Base-by-base conservation (phyloP, 2,329 filamentous ascomycete genomes). In the Claviceps sp. region DNA sequence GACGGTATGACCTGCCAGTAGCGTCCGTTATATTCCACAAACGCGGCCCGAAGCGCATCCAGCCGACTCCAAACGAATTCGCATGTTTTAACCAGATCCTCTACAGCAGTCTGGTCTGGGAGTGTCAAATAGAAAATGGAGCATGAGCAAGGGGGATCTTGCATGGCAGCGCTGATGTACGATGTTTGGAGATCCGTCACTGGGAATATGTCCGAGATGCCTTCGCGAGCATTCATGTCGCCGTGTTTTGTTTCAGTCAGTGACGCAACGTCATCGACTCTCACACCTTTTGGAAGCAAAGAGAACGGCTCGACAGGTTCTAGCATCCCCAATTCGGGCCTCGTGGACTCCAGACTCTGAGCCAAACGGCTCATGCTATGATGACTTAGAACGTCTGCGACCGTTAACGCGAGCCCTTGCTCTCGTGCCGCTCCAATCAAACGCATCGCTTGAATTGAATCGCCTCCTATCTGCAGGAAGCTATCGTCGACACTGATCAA, bases 341-440 rank as follows among this genome's bases (percentile, higher is more conserved):
- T 38, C 14, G 37, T n/a, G 37, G 14, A 29, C 8, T 29, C 26
- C 8, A 44, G 6, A 11, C 2, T 44, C 3, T 23, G 16, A 17
- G 42, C 42, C 4, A 23, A 11, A 44, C 16, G 37, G 37, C 13
- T 7, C 9, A 22, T 29, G n/a, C 17, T 20, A 22, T 4, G 45
- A 29, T n/a, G 8, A 2, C 8, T 39, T 36, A 64, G 62, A 4
- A 65, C 54, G 8, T 38, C 16, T n/a, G 37, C 37, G 16, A 38
- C 37, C 4, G 37, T 38, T 3, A 38, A 38, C 37, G 37, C 13
- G 37, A 38, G 37, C 16, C 37, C 37, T 14, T 38, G 37, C 37
- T 38, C 37, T 38, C 37, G 37, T n/a, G 37, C 37, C 14, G 37
- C 37, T 38, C 37, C 37, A 7, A n/a, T 7, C 37, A 38, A 38